Evolutionary conservation across 192 early-diverging fungal genomes (phyloP), one percentile per base, ranked within the genome.

Genomic region (Backusella mclennaniae): DNA sequence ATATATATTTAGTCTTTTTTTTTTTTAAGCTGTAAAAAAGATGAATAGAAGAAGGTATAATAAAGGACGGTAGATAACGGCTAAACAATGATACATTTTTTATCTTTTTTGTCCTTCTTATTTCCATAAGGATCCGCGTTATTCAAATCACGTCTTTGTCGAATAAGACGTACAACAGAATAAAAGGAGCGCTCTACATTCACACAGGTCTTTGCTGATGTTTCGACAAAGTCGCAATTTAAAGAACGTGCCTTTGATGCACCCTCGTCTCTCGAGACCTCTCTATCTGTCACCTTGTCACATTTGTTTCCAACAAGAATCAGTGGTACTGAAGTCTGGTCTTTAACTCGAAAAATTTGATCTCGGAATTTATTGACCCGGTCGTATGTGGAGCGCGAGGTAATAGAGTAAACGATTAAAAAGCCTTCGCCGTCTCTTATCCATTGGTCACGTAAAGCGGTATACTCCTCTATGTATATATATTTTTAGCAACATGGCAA

Each of bases 221-320:
- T 90, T 84, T 96, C 95, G 23, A 95, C 84, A 81, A 95, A 96
- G 35, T 92, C 92, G 74, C 91, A 94, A 29, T 85, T 79, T 35
- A 96, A 82, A 63, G 87, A 77, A 41, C 85, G 79, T 15, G 95
- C 94, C 85, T 95, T 87, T 6, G 85, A 77, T 75, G 85, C 76
- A 7, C 94, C 95, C 81, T 96, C 92, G 73, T 93, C 92, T 78
- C 86, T 87, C 35, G 89, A 88, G 9, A 96, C 94, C 77, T 95
- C 92, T 41, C 93, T 87, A 74, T 95, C 92, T 56, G 86, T 86
- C 21, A 87, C 84, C 77, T 87, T 89, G 82, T 96, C 95, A 84
- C 94, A 94, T 85, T 96, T 95, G 87, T 95, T 96, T 72, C 94
- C 95, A 19, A 96, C 93, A 17, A 96, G 86, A 77, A 96, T 92